A percentile compares a stretch with the other conserved stretches of the same genome.
Conservation (phyloP, 768 basidiomycete species). For the Amanita rubescens region DNA sequence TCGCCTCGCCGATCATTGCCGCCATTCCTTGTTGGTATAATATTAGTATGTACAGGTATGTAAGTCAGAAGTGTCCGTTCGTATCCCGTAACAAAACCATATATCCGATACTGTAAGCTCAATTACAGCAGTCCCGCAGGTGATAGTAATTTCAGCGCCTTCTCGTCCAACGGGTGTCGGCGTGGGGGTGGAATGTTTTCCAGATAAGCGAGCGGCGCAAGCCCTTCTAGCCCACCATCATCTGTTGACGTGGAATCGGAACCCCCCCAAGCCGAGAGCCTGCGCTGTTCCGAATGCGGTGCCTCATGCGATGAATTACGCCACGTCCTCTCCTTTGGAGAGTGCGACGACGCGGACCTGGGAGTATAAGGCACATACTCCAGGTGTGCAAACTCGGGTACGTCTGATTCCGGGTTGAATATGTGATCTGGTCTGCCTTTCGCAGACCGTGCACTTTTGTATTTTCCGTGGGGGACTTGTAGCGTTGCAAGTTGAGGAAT, state of each 20-base stretch:
- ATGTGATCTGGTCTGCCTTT: slow-evolving; percentile 49
- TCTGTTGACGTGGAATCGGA: slow-evolving; percentile 4
- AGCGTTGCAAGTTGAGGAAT: slow-evolving; percentile 44
- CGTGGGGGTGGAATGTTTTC: slow-evolving; percentile 55
- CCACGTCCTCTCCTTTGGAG: slow-evolving; percentile 8
- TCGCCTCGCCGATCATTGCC: slow-evolving; percentile 6
- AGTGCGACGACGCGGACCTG: slow-evolving; percentile 14
- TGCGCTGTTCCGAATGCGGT: background rate
- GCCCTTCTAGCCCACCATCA: slow-evolving; percentile 23
- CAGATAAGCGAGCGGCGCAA: slow-evolving; percentile 66
- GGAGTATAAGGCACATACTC: slow-evolving; percentile 41
- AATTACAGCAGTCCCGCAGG: slow-evolving; percentile 15
- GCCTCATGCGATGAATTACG: slow-evolving; percentile 1
- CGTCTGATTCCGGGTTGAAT: slow-evolving; percentile 36
- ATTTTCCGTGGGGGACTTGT: slow-evolving; percentile 55
- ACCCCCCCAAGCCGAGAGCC: background rate
- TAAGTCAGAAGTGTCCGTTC: background rate
- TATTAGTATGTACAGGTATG: slow-evolving; percentile 7
- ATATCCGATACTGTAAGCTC: background rate
- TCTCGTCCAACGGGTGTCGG: slow-evolving; percentile 60
- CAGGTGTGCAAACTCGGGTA: slow-evolving; percentile 29
- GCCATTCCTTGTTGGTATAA: slow-evolving; percentile 5
- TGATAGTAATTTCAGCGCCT: slow-evolving; percentile 33
- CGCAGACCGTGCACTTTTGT: slow-evolving; percentile 64
- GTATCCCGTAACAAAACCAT: background rate